A percentile compares a stretch with the other conserved stretches of the same genome.
phyloP scores from a whole-genome alignment of 2,329 filamentous ascomycete genomes.

The Trichophyton mentagrophytes region DNA sequence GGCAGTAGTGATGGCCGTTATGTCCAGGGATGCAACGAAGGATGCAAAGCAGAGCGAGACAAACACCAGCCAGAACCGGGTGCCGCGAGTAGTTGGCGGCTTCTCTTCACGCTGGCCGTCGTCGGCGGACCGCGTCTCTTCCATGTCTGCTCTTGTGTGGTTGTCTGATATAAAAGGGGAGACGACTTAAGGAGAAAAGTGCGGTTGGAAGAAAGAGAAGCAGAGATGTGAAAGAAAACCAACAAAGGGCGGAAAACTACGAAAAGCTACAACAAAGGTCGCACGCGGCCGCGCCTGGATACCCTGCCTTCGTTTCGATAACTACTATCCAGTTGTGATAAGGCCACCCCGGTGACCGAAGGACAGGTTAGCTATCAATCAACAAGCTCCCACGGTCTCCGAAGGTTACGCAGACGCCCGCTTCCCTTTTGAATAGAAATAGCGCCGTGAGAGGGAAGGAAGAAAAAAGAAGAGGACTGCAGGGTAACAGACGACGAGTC shows the following conservation, averaged over 20 bases:
- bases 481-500: neutral
- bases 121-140: neutral
- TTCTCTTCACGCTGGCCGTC: neutral
- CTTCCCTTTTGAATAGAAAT: neutral
- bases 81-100: neutral
- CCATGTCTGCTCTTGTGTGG: neutral
- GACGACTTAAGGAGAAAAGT: neutral
- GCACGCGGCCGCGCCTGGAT: neutral
- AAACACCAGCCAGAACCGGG: neutral
- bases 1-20: slow-evolving; percentile 6
- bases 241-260: neutral
- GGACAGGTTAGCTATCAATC: neutral
- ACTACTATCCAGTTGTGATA: neutral
- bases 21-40: slow-evolving; percentile 2
- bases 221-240: neutral
- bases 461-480: neutral
- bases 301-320: neutral
- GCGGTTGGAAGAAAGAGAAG: neutral
- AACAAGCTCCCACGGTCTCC: neutral
- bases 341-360: neutral
- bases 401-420: neutral
- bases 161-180: neutral
- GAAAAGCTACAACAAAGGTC: neutral
- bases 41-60: neutral
- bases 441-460: neutral